Base-by-base conservation (phyloP, 139 green algal species). In the Chlamydomonas sphaeroides region DNA sequence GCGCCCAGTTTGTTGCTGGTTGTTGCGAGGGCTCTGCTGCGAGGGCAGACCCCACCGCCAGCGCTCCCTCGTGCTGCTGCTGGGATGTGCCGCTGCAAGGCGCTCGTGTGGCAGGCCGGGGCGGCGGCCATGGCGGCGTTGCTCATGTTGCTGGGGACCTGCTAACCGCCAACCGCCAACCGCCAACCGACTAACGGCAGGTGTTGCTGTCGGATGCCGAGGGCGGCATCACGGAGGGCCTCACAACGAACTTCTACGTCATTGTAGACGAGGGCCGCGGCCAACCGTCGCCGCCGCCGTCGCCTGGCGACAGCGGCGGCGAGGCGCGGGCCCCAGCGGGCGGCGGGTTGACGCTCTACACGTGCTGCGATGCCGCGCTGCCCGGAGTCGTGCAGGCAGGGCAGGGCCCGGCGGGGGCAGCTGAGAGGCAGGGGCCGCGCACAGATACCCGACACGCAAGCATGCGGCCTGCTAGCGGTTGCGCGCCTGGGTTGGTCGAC, bases 211-310 rank as follows among this genome's bases (percentile, higher is more conserved):
- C 78, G 53, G 84, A 77, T 20, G 11, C 61, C 2, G 35, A 76
- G 2, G 89, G 89, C 0, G 28, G 59, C 30, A 61, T 93, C 49
- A 49, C 90, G 26, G 89, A 93, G 65, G 89, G 89, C 5, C 69
- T 93, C 35, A 65, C 86, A 30, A 92, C 89, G 18, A 93, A 92
- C 70, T 78, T 93, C 14, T 93, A 73, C 75, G 78, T 92, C 30
- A 48, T 92, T 25, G 17, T 11, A 28, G n/a, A 10, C 32, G n/a
- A n/a, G 48, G 51, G 14, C 51, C 18, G 14, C 14, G 51, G 15
- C 33, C n/a, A 48, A 26, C 21, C 32, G 23, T 26, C 33, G 18
- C 70, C 8, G 35, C 33, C 6, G 26, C 28, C 30, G 45, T 10
- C 11, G 45, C 10, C 45, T 53, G 45, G 45, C 10, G 45, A 53